Percentiles rank a stretch among this genome's conserved stretches.
Conservation (phyloP, 2,329 filamentous ascomycete genomes). For the Penicillium sp. region DNA sequence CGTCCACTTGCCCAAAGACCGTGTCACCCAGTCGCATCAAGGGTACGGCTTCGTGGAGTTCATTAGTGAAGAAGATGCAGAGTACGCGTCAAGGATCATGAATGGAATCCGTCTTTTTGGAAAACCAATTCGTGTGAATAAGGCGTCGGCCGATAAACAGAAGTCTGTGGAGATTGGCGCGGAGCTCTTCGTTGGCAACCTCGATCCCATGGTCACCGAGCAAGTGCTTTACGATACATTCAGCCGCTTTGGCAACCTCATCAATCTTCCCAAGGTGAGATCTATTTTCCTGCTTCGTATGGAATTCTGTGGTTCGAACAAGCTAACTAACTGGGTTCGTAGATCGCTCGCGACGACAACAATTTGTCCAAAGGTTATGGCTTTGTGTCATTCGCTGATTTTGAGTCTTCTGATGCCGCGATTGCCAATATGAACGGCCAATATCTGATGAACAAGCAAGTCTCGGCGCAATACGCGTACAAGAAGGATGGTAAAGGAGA, state of each 20-base stretch:
- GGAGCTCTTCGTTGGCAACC: slow-evolving; percentile 93
- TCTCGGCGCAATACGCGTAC: slow-evolving; percentile 96
- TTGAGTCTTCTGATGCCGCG: slow-evolving; percentile 89
- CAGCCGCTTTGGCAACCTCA: slow-evolving; percentile 81
- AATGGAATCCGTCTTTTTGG: slow-evolving; percentile 91
- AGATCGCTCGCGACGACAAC: slow-evolving; percentile 78
- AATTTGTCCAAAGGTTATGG: slow-evolving; percentile 93
- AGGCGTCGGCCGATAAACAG: slow-evolving; percentile 89
- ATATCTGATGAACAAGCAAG: slow-evolving; percentile 95
- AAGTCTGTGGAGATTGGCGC: slow-evolving; percentile 91
- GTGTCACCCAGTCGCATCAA: slow-evolving; percentile 94
- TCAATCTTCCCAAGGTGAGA: slow-evolving; percentile 78
- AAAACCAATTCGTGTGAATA: slow-evolving; percentile 96
- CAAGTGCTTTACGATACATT: slow-evolving; percentile 96
- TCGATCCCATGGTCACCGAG: slow-evolving; percentile 92
- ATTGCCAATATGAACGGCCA: slow-evolving; percentile 92
- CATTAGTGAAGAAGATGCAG: slow-evolving; percentile 89
- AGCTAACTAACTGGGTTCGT: slow-evolving; percentile 32
- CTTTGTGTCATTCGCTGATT: slow-evolving; percentile 89
- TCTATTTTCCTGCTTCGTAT: neutral
- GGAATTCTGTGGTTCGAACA: neutral
- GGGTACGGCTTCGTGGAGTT: slow-evolving; percentile 99
- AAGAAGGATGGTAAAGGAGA: slow-evolving; percentile 99
- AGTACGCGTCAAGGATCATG: slow-evolving; percentile 95
- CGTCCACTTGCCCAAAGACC: slow-evolving; percentile 96